A percentile compares a stretch with the other conserved stretches of the same genome.
phyloP scores from a whole-genome alignment of 805 yeast species.

The Myxozyma neglecta region DNA sequence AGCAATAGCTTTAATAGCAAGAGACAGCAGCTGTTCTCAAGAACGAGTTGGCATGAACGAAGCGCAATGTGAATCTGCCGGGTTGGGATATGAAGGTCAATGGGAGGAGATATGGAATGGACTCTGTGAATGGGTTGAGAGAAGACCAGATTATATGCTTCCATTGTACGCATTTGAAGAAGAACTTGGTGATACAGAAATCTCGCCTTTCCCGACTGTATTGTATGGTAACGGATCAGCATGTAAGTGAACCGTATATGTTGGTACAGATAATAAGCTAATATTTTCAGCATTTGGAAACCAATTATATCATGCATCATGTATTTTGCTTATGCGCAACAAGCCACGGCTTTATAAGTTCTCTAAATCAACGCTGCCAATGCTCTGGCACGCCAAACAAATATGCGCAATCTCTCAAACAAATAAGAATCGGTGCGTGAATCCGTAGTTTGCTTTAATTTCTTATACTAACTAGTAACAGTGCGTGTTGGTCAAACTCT shows the following conservation, averaged over 20 bases:
- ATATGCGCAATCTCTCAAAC: conserved; percentile 42
- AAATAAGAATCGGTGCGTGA: conserved; percentile 35
- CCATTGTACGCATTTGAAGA: conserved; percentile 40
- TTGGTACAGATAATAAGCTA: neutral
- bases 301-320: conserved; percentile 45
- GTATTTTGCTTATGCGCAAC: conserved; percentile 44
- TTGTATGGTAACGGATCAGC: conserved; percentile 44
- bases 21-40: conserved; percentile 30
- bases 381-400: conserved; percentile 47
- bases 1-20: conserved; percentile 42
- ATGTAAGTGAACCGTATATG: conserved; percentile 13
- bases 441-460: neutral
- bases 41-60: neutral
- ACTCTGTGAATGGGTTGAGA: conserved; percentile 43
- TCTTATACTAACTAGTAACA: neutral
- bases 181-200: conserved; percentile 5
- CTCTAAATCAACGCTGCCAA: conserved; percentile 34
- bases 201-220: conserved; percentile 44
- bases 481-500: conserved; percentile 39
- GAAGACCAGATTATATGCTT: conserved; percentile 43
- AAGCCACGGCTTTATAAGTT: conserved; percentile 44
- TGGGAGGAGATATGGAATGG: conserved; percentile 48
- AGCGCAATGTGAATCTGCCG: conserved; percentile 5
- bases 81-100: conserved; percentile 39
- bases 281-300: conserved; percentile 38